Percentiles rank a stretch among this genome's conserved stretches.
These are phyloP conservation scores for Cyberlindnera misumaiensis DNA, from an alignment of 805 yeast genomes.

Conservation along the genomic window DNA sequence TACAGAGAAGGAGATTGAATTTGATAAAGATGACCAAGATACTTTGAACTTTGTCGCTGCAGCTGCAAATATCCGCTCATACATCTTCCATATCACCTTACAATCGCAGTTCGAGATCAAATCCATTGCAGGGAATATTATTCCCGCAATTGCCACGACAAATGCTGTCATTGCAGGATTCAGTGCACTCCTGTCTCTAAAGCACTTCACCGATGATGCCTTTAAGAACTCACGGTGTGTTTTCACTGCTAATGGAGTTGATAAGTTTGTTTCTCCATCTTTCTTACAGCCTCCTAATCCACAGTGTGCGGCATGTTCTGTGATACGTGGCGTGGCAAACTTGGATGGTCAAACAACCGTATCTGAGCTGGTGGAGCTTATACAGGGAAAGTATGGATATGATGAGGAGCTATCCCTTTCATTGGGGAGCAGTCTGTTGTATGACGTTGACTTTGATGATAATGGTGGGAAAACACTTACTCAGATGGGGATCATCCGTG, in stretches of 20 bases:
- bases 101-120: constrained; percentile 83
- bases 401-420: constrained; percentile 50
- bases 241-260: constrained; percentile 45
- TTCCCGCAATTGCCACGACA: constrained; percentile 97
- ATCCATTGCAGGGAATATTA: constrained; percentile 95
- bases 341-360: constrained; percentile 35
- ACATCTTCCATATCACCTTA: constrained; percentile 59
- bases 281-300: constrained; percentile 55
- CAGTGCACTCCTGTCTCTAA: constrained; percentile 67
- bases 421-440: constrained; percentile 51
- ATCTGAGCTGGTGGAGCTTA: constrained; percentile 41
- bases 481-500: constrained; percentile 49
- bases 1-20: constrained; percentile 40
- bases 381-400: constrained; percentile 47
- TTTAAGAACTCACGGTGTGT: constrained; percentile 35
- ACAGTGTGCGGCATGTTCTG: constrained; percentile 62
- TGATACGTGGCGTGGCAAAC: constrained; percentile 44
- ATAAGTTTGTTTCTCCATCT: constrained; percentile 62
- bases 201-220: constrained; percentile 34
- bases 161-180: constrained; percentile 93
- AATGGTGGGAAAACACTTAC: constrained; percentile 43
- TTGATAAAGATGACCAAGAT: constrained; percentile 94
- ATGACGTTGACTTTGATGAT: constrained; percentile 87
- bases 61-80: constrained; percentile 72
- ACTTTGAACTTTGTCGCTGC: constrained; percentile 84